Conservation (phyloP, 139 green algal genomes). For the Chlorella sorokiniana region DNA sequence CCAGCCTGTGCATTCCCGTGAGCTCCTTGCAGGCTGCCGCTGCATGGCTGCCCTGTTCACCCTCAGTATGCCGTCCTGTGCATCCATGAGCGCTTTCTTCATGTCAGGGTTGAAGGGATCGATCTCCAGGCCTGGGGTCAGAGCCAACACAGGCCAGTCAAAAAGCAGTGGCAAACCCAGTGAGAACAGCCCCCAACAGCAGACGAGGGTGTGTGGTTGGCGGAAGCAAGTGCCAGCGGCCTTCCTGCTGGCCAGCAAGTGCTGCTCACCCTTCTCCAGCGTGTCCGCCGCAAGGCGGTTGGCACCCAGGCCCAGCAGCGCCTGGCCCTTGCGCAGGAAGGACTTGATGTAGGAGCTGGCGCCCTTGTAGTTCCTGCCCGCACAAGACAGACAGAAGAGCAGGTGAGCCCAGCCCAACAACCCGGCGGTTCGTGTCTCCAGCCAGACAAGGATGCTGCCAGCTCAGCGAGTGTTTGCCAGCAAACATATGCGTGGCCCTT, state of each 20-base stretch:
- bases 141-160: no score
- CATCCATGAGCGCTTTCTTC: constrained; percentile 56
- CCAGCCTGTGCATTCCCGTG: no score
- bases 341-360: constrained; percentile 57
- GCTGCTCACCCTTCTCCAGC: background rate
- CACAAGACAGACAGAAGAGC: background rate
- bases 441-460: no score
- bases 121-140: constrained; percentile 42
- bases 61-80: constrained; percentile 41
- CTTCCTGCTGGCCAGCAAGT: background rate
- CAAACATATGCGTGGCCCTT: no score
- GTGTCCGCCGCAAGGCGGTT: constrained; percentile 41
- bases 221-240: background rate
- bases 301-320: constrained; percentile 56
- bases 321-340: constrained; percentile 60
- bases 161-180: background rate
- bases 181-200: background rate
- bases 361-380: constrained; percentile 24
- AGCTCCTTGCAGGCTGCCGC: no score
- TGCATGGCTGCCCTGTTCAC: no score
- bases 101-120: constrained; percentile 63
- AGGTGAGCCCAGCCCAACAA: background rate
- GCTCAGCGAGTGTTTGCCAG: no score
- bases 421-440: no score
- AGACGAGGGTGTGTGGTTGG: background rate